phyloP scores from a whole-genome alignment of 176 grass and related monocot species.

The Musa acuminata region DNA sequence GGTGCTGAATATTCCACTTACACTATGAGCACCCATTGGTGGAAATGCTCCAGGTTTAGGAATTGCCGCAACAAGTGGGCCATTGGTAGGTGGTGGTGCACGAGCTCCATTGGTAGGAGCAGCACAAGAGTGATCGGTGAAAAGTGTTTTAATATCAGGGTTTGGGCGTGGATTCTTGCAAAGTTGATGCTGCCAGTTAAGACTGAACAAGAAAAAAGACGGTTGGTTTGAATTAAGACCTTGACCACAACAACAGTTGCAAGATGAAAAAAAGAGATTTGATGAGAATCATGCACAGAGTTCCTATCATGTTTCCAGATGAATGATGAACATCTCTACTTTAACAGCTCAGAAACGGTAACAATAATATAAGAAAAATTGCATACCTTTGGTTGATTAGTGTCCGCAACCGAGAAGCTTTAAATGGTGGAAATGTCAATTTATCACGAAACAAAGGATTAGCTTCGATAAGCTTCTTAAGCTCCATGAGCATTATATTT shows the following conservation, averaged over 20 bases:
- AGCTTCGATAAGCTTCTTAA: conserved; percentile 95
- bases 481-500: conserved; percentile 97
- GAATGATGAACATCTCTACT: too few relatives aligned
- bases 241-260: too few relatives aligned
- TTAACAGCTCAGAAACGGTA: too few relatives aligned
- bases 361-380: background rate
- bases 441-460: conserved; percentile 97
- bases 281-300: too few relatives aligned
- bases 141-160: conserved; percentile 98
- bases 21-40: conserved; percentile 82
- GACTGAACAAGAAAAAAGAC: conserved; percentile 33
- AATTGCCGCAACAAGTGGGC: conserved; percentile 84
- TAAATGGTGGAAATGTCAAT: conserved; percentile 89
- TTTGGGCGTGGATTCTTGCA: conserved; percentile 99
- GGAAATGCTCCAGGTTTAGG: conserved; percentile 88
- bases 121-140: conserved; percentile 95
- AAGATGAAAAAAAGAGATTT: too few relatives aligned
- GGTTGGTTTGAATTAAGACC: background rate
- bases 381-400: conserved; percentile 96
- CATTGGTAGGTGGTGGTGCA: conserved; percentile 69
- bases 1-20: conserved; percentile 24
- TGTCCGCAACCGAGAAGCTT: conserved; percentile 85
- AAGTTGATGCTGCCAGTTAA: conserved; percentile 99
- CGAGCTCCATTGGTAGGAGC: conserved; percentile 79
- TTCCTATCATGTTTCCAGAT: too few relatives aligned